Evolutionary conservation across 2,329 filamentous ascomycete genomes (phyloP).

Genomic region (Lachnellula occidentalis): DNA sequence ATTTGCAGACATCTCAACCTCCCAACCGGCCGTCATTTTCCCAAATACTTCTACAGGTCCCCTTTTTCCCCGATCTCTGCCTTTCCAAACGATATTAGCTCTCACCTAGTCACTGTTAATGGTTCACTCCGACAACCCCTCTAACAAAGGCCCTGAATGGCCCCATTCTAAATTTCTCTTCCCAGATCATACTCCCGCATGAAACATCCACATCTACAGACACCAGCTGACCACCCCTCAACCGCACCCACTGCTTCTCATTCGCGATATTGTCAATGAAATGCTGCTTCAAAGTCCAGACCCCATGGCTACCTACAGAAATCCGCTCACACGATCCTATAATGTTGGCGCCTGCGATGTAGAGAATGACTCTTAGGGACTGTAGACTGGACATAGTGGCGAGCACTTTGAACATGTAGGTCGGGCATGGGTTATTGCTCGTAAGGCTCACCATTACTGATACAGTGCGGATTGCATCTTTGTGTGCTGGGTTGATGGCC

Average conservation of each 20-base stretch:
- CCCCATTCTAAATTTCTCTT: not conserved
- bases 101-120: not conserved
- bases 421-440: not conserved
- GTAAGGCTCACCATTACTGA: not conserved
- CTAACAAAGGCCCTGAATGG: not conserved
- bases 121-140: not conserved
- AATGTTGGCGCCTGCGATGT: not conserved
- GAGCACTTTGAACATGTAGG: not conserved
- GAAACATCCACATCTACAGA: not conserved
- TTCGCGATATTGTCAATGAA: not conserved
- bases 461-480: not conserved
- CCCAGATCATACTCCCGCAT: not conserved
- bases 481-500: conserved; percentile 11
- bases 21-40: too few relatives aligned
- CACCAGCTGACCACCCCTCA: not conserved
- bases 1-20: too few relatives aligned
- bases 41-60: not conserved
- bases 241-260: not conserved
- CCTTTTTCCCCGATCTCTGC: not conserved
- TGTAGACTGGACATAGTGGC: not conserved
- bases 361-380: not conserved
- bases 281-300: not conserved
- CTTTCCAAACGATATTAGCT: not conserved
- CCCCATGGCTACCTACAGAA: not conserved
- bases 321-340: not conserved